phyloP scores from a whole-genome alignment of 2,329 filamentous ascomycete species.

The Fusarium subtropicale region DNA sequence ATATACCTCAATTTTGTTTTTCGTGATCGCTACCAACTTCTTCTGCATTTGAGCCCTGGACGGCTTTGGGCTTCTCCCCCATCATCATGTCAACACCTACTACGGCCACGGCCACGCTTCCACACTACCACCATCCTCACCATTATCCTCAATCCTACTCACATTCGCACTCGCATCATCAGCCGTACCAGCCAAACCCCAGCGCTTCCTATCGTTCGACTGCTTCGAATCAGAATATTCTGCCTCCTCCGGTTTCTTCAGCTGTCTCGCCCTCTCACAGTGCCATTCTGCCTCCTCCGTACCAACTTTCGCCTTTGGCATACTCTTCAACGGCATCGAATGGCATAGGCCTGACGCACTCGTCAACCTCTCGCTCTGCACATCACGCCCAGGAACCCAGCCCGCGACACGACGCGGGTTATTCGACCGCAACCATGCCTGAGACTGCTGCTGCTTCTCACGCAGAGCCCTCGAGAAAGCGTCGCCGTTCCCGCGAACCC shows the following conservation, averaged over 20 bases:
- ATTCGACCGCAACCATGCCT: slow-evolving; percentile 44
- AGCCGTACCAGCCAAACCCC: slow-evolving; percentile 46
- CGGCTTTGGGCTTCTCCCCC: slow-evolving; percentile 43
- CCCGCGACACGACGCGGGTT: slow-evolving; percentile 45
- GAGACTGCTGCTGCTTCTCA: slow-evolving; percentile 46
- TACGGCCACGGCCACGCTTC: slow-evolving; percentile 78
- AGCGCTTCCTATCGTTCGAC: slow-evolving; percentile 49
- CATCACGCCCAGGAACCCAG: slow-evolving; percentile 50
- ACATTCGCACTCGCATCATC: slow-evolving; percentile 54
- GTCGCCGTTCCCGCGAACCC: slow-evolving; percentile 71
- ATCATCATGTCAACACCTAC: slow-evolving; percentile 82
- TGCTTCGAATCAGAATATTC: slow-evolving; percentile 44
- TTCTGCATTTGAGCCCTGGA: slow-evolving; percentile 38
- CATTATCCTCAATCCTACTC: slow-evolving; percentile 68
- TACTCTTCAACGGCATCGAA: slow-evolving; percentile 50
- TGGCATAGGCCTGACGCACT: slow-evolving; percentile 49
- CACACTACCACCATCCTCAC: slow-evolving; percentile 74
- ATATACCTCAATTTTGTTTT: slow-evolving; percentile 20
- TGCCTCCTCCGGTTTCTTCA: slow-evolving; percentile 49
- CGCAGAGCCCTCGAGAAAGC: slow-evolving; percentile 58
- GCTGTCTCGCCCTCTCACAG: slow-evolving; percentile 44
- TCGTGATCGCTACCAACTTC: slow-evolving; percentile 22
- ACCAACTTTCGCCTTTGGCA: slow-evolving; percentile 48
- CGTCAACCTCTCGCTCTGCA: slow-evolving; percentile 46
- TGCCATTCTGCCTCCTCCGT: slow-evolving; percentile 44